Evolutionary conservation across 1,139 yeast species (phyloP).

Genomic region (Suhomyces panamericanus): DNA sequence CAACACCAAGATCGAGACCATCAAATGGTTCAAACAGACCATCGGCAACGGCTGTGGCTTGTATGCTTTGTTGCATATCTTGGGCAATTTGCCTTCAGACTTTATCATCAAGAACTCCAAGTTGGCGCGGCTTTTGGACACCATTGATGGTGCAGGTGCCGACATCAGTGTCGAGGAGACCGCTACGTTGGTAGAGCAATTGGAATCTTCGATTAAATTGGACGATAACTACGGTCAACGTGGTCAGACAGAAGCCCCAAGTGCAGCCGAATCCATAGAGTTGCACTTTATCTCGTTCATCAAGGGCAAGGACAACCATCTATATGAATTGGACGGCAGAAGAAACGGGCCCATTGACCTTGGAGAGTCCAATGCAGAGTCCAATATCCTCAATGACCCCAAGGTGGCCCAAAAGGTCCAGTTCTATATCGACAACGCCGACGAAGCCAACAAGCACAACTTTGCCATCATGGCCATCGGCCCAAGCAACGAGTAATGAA

Average conservation of each 20-base stretch:
- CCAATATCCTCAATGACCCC: slow-evolving; percentile 57
- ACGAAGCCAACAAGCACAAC: slow-evolving; percentile 56
- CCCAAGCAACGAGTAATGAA: slow-evolving; percentile 36
- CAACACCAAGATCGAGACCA: slow-evolving; percentile 21
- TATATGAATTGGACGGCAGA: slow-evolving; percentile 89
- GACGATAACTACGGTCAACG: slow-evolving; percentile 62
- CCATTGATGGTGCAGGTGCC: slow-evolving; percentile 7
- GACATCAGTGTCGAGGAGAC: slow-evolving; percentile 24
- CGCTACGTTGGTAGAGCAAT: slow-evolving; percentile 49
- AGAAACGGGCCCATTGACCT: slow-evolving; percentile 73
- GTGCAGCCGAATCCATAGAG: slow-evolving; percentile 60
- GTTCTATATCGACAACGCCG: slow-evolving; percentile 63
- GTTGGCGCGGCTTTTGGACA: slow-evolving; percentile 25
- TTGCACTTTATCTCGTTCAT: slow-evolving; percentile 81
- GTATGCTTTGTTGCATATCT: slow-evolving; percentile 78
- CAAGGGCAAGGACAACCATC: slow-evolving; percentile 53
- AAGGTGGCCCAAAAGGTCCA: slow-evolving; percentile 56
- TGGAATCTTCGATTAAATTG: slow-evolving; percentile 46
- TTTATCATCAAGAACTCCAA: slow-evolving; percentile 40
- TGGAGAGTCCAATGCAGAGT: slow-evolving; percentile 40
- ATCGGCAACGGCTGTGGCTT: slow-evolving; percentile 92
- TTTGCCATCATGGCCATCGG: slow-evolving; percentile 71
- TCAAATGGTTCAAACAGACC: slow-evolving; percentile 79
- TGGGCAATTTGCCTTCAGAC: slow-evolving; percentile 60
- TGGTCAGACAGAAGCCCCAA: slow-evolving; percentile 84